Base-by-base conservation (phyloP, 441 rosid species). In the Populus hybrid region DNA sequence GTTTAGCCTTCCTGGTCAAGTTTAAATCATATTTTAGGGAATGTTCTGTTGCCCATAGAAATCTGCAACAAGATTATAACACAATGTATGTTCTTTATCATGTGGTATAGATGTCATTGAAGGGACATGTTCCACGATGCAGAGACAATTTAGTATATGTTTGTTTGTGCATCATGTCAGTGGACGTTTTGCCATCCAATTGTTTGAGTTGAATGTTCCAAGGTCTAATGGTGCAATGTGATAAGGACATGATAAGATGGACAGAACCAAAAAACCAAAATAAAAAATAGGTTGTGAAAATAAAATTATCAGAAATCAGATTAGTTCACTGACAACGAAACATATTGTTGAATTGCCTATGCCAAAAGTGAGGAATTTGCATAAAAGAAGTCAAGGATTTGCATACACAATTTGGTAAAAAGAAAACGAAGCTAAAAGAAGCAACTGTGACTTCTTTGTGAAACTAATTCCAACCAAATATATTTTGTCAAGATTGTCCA, bases 341-440 rank as follows among this genome's bases (percentile, higher is more conserved):
- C 57, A n/a, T 21, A 57, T 38, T 18, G 34, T 21, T 46, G 23
- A 35, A 77, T 78, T 73, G 65, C 57, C 64, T 42, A 46, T 8
- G 53, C 69, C 28, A 16, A 24, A 53, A 70, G 36, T 28, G 69
- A 71, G 14, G 72, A 71, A 34, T 63, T 77, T 61, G 21, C 46
- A 69, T 59, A 24, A 76, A 76, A 10, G 18, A 8, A 75, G 81
- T 65, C 24, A 64, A 67, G 53, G 71, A 35, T 34, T 78, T 64
- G 74, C 21, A 72, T 67, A 79, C 81, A 81, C 72, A 21, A 21
- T 30, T 75, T 32, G 69, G 76, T 61, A 3, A 30, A 30, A 30
- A 30, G 32, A 30, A 30, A 30, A 30, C 32, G 4, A 30, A 30
- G 4, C 32, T 30, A 30, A 30, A 30, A 30, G 32, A 30, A 30